A percentile compares a stretch with the other conserved stretches of the same genome.
phyloP scores from a whole-genome alignment of 306 rosid genomes.

The Oxytropis ochrocephala region DNA sequence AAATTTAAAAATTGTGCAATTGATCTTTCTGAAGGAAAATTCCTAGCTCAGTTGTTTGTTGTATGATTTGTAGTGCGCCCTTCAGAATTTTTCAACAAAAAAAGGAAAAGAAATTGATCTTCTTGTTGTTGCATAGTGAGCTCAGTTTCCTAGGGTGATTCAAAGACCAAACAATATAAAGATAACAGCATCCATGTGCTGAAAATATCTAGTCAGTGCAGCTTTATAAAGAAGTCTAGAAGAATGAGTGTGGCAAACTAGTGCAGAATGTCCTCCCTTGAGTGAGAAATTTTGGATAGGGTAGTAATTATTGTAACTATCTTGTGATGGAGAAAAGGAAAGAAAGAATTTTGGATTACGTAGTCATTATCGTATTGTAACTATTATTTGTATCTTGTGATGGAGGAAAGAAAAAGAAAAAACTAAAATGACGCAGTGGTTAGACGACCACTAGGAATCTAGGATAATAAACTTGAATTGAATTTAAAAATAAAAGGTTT shows the following conservation, averaged over 20 bases:
- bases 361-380: neutral
- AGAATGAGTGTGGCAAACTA: neutral
- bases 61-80: neutral
- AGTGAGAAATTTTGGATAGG: neutral
- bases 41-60: neutral
- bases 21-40: neutral
- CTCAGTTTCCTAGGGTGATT: neutral
- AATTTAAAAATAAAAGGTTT: neutral
- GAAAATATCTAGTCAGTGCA: neutral
- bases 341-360: neutral
- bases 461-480: slow-evolving; percentile 1
- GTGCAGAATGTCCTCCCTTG: neutral
- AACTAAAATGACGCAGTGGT: neutral
- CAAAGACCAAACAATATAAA: neutral
- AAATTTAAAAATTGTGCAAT: neutral
- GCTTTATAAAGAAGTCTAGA: neutral
- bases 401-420: neutral
- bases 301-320: neutral
- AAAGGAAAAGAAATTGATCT: neutral
- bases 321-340: neutral
- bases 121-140: neutral
- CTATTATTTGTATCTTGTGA: neutral
- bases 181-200: neutral
- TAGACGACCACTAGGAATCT: neutral
- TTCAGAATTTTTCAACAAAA: neutral